Evolutionary conservation across 306 rosid species (phyloP).

Genomic region (Astragalus membranaceus): DNA sequence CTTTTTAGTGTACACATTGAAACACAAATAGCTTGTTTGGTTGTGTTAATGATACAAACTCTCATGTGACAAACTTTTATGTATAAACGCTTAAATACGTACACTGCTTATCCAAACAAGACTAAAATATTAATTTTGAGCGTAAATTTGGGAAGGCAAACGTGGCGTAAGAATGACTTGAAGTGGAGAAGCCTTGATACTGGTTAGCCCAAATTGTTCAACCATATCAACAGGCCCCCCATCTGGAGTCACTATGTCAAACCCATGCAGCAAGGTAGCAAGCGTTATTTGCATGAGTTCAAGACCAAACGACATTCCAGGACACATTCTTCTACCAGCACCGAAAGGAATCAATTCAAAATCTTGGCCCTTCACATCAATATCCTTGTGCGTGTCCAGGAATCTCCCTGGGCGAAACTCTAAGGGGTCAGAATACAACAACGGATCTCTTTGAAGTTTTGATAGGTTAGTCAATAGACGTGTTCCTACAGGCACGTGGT

Average conservation of each 20-base stretch:
- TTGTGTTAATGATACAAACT: too few relatives aligned
- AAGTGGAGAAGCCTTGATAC: slow-evolving; percentile 16
- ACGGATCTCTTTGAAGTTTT: slow-evolving; percentile 37
- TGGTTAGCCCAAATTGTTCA: slow-evolving; percentile 12
- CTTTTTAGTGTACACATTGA: too few relatives aligned
- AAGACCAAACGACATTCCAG: background rate
- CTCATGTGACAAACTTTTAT: too few relatives aligned
- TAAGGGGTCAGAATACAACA: background rate
- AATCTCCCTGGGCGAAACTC: slow-evolving; percentile 29
- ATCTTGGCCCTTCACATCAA: slow-evolving; percentile 10
- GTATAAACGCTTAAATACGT: too few relatives aligned
- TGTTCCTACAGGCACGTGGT: slow-evolving; percentile 28
- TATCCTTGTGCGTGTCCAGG: background rate
- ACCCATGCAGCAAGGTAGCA: slow-evolving; percentile 18
- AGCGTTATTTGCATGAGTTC: slow-evolving; percentile 8
- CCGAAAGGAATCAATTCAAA: slow-evolving; percentile 24
- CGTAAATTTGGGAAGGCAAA: background rate
- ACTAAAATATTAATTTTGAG: background rate
- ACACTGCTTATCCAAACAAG: too few relatives aligned
- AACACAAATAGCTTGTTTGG: too few relatives aligned
- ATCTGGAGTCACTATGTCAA: slow-evolving; percentile 13
- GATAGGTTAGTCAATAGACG: slow-evolving; percentile 36
- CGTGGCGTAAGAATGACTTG: slow-evolving; percentile 19
- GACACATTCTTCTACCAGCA: slow-evolving; percentile 28
- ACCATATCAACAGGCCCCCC: slow-evolving; percentile 4